Percentiles rank a stretch among this genome's conserved stretches.
Conservation (phyloP, 345 rosid species). For the Hypericum perforatum region DNA sequence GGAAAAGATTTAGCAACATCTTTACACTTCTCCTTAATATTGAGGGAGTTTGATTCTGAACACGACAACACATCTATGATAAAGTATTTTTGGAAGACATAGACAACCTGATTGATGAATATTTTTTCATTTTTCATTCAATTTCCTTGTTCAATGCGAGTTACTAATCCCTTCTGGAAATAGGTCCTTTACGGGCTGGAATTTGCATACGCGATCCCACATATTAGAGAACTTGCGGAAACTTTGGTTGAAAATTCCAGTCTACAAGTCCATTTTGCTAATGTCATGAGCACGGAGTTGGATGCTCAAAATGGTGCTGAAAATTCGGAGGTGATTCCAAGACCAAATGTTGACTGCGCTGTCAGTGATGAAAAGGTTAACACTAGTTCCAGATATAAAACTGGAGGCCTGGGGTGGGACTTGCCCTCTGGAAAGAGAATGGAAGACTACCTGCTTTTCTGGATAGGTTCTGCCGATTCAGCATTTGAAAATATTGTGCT, state of each 20-base stretch:
- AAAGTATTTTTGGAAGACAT: no score
- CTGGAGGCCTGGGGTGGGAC: conserved; percentile 80
- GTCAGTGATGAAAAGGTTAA: conserved; percentile 18
- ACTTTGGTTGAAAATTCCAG: conserved; percentile 16
- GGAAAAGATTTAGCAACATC: no score
- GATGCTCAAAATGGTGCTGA: conserved; percentile 35
- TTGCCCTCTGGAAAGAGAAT: conserved; percentile 47
- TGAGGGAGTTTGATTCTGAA: no score
- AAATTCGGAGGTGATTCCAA: conserved; percentile 18
- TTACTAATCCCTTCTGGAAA: conserved; percentile 10
- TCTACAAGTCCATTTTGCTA: conserved; percentile 36
- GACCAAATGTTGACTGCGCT: conserved; percentile 12
- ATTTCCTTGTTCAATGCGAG: background rate
- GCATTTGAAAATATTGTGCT: conserved; percentile 77
- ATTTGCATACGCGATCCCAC: conserved; percentile 49
- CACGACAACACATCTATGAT: no score
- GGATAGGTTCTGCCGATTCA: conserved; percentile 70
- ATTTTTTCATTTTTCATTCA: no score
- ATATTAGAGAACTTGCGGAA: conserved; percentile 35
- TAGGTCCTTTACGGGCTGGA: conserved; percentile 92
- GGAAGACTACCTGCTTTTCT: conserved; percentile 62
- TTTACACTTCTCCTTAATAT: no score
- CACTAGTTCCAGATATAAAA: conserved; percentile 24
- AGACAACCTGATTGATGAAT: no score
- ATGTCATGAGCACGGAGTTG: conserved; percentile 41